Conservation (phyloP, 2,329 filamentous ascomycete genomes). For the Alternaria arborescens region DNA sequence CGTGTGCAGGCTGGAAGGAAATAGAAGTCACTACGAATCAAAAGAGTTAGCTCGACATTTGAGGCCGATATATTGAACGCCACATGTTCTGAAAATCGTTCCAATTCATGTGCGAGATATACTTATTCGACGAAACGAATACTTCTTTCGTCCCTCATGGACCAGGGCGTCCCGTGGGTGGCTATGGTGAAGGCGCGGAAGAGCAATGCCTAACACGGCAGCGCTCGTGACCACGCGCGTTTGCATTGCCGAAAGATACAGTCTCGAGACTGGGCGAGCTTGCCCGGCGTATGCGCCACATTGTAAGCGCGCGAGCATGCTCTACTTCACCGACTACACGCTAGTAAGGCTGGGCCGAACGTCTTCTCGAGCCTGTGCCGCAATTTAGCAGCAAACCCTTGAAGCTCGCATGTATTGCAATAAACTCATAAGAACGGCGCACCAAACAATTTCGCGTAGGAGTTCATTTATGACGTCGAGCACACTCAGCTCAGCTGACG, state of each 20-base stretch:
- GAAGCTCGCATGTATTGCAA: neutral
- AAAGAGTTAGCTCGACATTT: slow-evolving; percentile 1
- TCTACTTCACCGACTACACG: slow-evolving; percentile 17
- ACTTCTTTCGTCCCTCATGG: neutral
- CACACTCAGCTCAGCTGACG: slow-evolving; percentile 9
- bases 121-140: neutral
- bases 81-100: neutral
- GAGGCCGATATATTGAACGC: neutral
- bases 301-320: slow-evolving; percentile 10
- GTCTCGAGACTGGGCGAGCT: slow-evolving; percentile 10
- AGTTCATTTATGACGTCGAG: neutral
- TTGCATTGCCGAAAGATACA: neutral
- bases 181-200: neutral
- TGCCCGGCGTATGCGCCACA: slow-evolving; percentile 12
- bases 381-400: neutral
- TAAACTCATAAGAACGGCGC: neutral
- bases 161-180: neutral
- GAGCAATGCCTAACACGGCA: neutral
- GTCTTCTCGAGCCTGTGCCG: slow-evolving; percentile 4
- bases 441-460: neutral
- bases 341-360: slow-evolving; percentile 2
- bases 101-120: neutral
- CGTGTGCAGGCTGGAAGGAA: neutral
- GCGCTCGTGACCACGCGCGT: neutral
- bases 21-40: neutral